These are phyloP conservation scores for Lachnellula occidentalis DNA, from an alignment of 2,329 filamentous ascomycete genomes.

Conservation along the genomic window DNA sequence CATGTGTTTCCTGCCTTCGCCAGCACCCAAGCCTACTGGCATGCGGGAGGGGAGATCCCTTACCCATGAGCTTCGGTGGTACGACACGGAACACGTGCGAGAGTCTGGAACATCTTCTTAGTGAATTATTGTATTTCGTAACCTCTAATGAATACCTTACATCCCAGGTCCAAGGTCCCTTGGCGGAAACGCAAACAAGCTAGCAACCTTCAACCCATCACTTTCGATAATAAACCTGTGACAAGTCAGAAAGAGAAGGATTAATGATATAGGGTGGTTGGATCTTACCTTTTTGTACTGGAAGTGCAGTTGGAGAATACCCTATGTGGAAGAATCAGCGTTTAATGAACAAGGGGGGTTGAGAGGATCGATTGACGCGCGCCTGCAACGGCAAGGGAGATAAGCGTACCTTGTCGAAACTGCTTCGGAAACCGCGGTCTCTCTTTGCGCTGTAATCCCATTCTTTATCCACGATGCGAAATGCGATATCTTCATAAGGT, in stretches of 20 bases:
- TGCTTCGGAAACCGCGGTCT: slow-evolving; percentile 91
- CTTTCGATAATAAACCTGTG: slow-evolving; percentile 51
- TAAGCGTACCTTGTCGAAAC: slow-evolving; percentile 83
- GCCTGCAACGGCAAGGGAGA: slow-evolving; percentile 1
- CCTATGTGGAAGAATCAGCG: slow-evolving; percentile 46
- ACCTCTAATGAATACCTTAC: slow-evolving; percentile 19
- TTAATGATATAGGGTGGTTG: slow-evolving; percentile 12
- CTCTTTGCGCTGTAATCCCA: slow-evolving; percentile 98
- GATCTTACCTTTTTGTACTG: slow-evolving; percentile 88
- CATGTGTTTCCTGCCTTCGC: slow-evolving; percentile 2
- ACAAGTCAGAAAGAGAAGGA: slow-evolving; percentile 20
- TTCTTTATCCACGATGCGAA: slow-evolving; percentile 95
- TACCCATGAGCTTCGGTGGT: neutral
- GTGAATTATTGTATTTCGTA: slow-evolving; percentile 19
- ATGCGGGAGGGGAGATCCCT: slow-evolving; percentile 2
- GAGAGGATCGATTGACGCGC: slow-evolving; percentile 5
- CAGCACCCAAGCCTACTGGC: slow-evolving; percentile 9
- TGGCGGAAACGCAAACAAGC: neutral
- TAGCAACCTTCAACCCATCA: slow-evolving; percentile 29
- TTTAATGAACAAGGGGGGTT: slow-evolving; percentile 26
- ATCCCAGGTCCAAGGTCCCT: slow-evolving; percentile 8
- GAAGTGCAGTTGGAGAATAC: slow-evolving; percentile 93
- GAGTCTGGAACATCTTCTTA: slow-evolving; percentile 19
- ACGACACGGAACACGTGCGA: slow-evolving; percentile 18
- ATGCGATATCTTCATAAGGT: slow-evolving; percentile 94